These are phyloP conservation scores for Selenicereus undatus DNA, from an alignment of 148 eudicot species.

Conservation along the genomic window DNA sequence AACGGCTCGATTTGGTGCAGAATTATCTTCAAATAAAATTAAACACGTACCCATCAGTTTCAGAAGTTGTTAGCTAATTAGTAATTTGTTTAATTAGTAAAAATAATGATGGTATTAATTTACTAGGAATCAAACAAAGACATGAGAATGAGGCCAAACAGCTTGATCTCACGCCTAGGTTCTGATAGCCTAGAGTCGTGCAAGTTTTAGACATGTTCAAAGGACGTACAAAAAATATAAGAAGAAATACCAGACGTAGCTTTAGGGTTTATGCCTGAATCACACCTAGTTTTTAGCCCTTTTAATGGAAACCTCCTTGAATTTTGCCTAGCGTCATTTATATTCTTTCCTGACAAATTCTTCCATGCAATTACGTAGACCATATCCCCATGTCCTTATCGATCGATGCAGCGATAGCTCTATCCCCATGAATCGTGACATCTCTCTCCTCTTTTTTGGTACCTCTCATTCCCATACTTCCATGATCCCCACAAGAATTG, in stretches of 20 bases:
- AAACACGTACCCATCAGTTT: not conserved
- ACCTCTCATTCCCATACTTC: not conserved
- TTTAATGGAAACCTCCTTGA: slow-evolving; percentile 13
- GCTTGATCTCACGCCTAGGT: slow-evolving; percentile 9
- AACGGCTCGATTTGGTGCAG: slow-evolving; percentile 77
- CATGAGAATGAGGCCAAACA: slow-evolving; percentile 20
- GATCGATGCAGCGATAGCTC: not conserved
- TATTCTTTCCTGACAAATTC: slow-evolving; percentile 15
- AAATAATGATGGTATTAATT: not conserved
- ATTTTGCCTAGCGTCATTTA: slow-evolving; percentile 32
- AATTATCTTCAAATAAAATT: slow-evolving; percentile 39
- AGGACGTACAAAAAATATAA: not conserved
- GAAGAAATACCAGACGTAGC: slow-evolving; percentile 31
- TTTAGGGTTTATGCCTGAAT: slow-evolving; percentile 34
- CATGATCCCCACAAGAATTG: slow-evolving; percentile 5
- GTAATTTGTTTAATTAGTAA: not conserved
- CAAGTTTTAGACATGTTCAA: slow-evolving; percentile 13
- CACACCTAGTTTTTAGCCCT: slow-evolving; percentile 25
- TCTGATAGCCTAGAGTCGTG: slow-evolving; percentile 26
- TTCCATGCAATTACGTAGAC: slow-evolving; percentile 7
- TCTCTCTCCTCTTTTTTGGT: not conserved
- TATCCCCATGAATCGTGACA: not conserved
- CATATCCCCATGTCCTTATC: not conserved
- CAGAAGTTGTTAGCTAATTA: slow-evolving; percentile 8
- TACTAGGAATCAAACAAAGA: slow-evolving; percentile 16